A percentile compares a stretch with the other conserved stretches of the same genome.
These are phyloP conservation scores for Fusarium fujikuroi DNA, from an alignment of 2,329 filamentous ascomycete species.

Conservation along the genomic window DNA sequence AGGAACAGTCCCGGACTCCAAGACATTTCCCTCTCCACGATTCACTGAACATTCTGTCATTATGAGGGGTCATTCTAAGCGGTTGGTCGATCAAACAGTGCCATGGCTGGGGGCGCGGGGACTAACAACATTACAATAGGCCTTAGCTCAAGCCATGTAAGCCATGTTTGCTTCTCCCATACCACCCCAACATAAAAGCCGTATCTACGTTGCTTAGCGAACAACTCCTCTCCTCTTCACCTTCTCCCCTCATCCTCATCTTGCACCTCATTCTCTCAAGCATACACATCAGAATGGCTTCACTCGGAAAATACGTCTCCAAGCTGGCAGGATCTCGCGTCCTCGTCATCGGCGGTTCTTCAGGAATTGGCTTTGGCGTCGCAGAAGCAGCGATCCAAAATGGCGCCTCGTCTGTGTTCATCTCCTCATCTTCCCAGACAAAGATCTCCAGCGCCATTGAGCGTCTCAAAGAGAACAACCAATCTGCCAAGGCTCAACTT, in stretches of 20 bases:
- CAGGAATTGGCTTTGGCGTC: constrained; percentile 38
- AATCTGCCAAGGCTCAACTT: constrained; percentile 25
- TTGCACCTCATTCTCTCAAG: not conserved
- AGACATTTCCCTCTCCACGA: not conserved
- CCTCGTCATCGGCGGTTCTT: constrained; percentile 38
- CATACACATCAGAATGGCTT: constrained; percentile 11
- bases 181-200: constrained; percentile 13
- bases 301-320: constrained; percentile 30
- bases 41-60: not conserved
- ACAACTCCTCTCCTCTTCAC: not conserved
- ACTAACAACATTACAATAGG: not conserved
- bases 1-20: constrained; percentile 3
- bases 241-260: not conserved
- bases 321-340: constrained; percentile 38
- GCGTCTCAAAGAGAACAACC: constrained; percentile 24
- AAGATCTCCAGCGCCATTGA: constrained; percentile 24
- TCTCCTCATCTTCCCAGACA: constrained; percentile 24
- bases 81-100: not conserved
- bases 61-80: not conserved
- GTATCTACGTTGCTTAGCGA: not conserved
- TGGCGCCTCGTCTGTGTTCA: constrained; percentile 28
- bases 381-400: constrained; percentile 33
- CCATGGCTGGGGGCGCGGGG: not conserved
- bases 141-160: constrained; percentile 9
- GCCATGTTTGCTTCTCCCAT: constrained; percentile 16